Conservation (phyloP, 1,284 basidiomycete genomes). For the Moniliella sp. region DNA sequence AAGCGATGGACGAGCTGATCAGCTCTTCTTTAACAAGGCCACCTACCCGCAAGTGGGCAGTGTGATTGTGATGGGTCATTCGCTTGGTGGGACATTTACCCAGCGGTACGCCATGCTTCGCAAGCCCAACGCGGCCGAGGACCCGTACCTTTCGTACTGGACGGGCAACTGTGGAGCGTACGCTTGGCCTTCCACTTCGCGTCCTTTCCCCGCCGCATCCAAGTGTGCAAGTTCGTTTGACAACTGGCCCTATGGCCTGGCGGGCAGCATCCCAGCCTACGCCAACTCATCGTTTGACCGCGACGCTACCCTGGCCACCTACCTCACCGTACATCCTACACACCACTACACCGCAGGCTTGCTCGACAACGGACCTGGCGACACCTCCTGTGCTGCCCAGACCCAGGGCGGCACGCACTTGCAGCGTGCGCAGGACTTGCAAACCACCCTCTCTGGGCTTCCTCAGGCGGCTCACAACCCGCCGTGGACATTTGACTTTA, state of each 20-base stretch:
- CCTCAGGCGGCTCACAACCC: slow-evolving; percentile 1
- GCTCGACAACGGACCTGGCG: slow-evolving; percentile 12
- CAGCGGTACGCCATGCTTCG: slow-evolving; percentile 26
- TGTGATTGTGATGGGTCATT: slow-evolving; percentile 22
- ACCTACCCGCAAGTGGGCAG: slow-evolving; percentile 17
- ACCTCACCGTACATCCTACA: slow-evolving; percentile 9
- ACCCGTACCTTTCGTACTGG: slow-evolving; percentile 13
- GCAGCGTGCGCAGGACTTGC: slow-evolving; percentile 15
- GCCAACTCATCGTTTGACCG: slow-evolving; percentile 9
- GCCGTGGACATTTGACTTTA: slow-evolving; percentile 8
- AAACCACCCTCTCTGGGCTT: slow-evolving; percentile 1
- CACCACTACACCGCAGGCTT: slow-evolving; percentile 15
- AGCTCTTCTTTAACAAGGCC: slow-evolving; percentile 14
- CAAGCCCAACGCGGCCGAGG: slow-evolving; percentile 5
- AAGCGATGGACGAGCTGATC: slow-evolving; percentile 15
- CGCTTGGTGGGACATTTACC: slow-evolving; percentile 14
- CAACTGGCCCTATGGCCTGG: slow-evolving; percentile 17
- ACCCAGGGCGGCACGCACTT: slow-evolving; percentile 19
- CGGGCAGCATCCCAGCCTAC: slow-evolving; percentile 9
- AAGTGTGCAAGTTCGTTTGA: slow-evolving; percentile 5
- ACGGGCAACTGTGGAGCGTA: slow-evolving; percentile 21
- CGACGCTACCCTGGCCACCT: slow-evolving; percentile 6
- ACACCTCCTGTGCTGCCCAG: slow-evolving; percentile 18
- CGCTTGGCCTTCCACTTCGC: slow-evolving; percentile 8
- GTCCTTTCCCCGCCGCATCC: slow-evolving; percentile 5